A percentile compares a stretch with the other conserved stretches of the same genome.
phyloP scores from a whole-genome alignment of 805 yeast genomes.

The Teunomyces kruisii region DNA sequence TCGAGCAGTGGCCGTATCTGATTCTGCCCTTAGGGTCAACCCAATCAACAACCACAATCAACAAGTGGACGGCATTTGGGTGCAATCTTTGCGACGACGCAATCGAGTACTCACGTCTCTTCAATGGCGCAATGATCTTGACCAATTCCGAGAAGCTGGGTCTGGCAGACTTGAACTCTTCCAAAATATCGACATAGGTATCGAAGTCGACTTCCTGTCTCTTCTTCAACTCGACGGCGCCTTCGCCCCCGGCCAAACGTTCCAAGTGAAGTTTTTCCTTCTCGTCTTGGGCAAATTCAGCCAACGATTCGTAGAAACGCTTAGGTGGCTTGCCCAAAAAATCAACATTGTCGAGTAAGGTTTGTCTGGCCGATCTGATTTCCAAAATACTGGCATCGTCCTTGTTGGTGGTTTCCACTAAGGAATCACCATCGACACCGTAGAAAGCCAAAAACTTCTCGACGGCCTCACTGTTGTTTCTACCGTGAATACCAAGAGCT shows the following conservation, averaged over 20 bases:
- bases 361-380: constrained; percentile 79
- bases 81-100: constrained; percentile 94
- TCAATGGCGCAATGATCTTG: constrained; percentile 75
- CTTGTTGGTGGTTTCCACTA: constrained; percentile 70
- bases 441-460: constrained; percentile 67
- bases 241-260: constrained; percentile 69
- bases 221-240: constrained; percentile 80
- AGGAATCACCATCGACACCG: constrained; percentile 65
- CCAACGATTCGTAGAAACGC: constrained; percentile 83
- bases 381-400: constrained; percentile 61
- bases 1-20: constrained; percentile 93
- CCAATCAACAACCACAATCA: constrained; percentile 97
- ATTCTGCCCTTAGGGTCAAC: constrained; percentile 78
- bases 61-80: constrained; percentile 84
- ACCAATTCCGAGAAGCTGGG: constrained; percentile 72
- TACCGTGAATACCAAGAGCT: constrained; percentile 93
- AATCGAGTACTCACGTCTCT: constrained; percentile 96
- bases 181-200: constrained; percentile 78
- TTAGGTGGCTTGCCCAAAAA: constrained; percentile 94
- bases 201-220: constrained; percentile 82
- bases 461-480: constrained; percentile 68
- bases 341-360: constrained; percentile 77
- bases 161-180: constrained; percentile 76
- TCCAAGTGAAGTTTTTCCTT: constrained; percentile 62
- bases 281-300: constrained; percentile 68